phyloP scores from a whole-genome alignment of 225 moss, liverwort and hornwort species.

The Physcomitrium patens region DNA sequence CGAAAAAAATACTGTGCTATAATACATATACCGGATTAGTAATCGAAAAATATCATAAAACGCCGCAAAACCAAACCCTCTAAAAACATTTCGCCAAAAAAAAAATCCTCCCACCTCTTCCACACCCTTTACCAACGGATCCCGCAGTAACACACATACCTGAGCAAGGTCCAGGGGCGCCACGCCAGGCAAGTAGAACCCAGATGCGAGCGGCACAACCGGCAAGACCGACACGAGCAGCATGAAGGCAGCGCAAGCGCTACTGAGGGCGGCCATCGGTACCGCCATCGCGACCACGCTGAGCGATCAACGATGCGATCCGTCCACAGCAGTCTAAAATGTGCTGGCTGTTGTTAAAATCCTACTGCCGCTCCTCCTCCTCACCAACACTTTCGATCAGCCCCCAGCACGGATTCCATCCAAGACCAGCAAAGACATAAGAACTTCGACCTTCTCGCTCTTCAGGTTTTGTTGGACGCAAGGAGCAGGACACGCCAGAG shows the following conservation, averaged over 20 bases:
- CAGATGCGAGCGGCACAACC: constrained; percentile 34
- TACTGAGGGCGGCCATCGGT: constrained; percentile 23
- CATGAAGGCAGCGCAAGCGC: constrained; percentile 7
- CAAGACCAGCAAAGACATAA: neutral
- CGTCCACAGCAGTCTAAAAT: too few species aligned
- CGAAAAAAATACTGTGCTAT: neutral
- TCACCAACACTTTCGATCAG: neutral
- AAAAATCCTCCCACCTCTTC: neutral
- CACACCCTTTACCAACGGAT: neutral
- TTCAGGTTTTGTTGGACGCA: constrained; percentile 17
- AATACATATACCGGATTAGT: neutral
- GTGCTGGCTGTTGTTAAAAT: too few species aligned
- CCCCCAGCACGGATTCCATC: constrained; percentile 25
- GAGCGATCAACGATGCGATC: neutral
- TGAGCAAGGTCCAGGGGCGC: constrained; percentile 76
- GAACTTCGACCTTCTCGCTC: neutral
- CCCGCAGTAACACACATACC: constrained; percentile 36
- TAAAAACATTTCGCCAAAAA: neutral
- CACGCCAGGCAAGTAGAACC: constrained; percentile 84
- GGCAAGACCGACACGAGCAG: constrained; percentile 17
- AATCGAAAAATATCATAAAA: neutral
- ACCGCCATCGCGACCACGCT: constrained; percentile 31
- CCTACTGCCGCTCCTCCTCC: neutral
- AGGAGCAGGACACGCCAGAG: neutral
- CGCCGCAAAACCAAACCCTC: neutral